Evolutionary conservation across 495 filamentous ascomycete species (phyloP).

Genomic region (Penicillium arizonense): DNA sequence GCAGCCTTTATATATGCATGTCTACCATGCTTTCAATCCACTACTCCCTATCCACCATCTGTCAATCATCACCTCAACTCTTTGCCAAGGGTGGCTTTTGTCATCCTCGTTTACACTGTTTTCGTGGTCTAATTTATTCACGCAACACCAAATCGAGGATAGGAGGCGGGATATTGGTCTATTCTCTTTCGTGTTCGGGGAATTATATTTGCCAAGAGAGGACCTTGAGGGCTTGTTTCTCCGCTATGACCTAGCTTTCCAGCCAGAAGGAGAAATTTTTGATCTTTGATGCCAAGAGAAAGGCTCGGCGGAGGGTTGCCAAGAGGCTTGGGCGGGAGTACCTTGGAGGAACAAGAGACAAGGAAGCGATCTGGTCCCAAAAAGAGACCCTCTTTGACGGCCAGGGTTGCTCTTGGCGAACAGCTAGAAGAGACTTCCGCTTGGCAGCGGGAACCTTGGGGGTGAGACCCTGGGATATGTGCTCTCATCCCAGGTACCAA

Average conservation of each 20-base stretch:
- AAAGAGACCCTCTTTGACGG: background rate
- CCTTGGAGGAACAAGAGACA: slow-evolving; percentile 15
- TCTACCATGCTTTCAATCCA: background rate
- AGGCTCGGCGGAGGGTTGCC: slow-evolving; percentile 16
- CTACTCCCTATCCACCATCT: too few species aligned
- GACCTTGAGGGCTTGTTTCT: slow-evolving; percentile 14
- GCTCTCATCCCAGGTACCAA: background rate
- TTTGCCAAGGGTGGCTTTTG: slow-evolving; percentile 1
- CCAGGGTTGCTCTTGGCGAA: slow-evolving; percentile 10
- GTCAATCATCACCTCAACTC: background rate
- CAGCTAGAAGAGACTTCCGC: slow-evolving; percentile 1
- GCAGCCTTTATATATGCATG: background rate
- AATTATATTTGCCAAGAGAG: slow-evolving; percentile 7
- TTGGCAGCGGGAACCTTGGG: slow-evolving; percentile 16
- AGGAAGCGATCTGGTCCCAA: background rate
- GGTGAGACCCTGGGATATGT: background rate
- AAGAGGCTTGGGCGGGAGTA: slow-evolving; percentile 20
- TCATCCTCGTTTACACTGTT: background rate
- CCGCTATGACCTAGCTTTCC: background rate
- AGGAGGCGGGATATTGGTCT: background rate
- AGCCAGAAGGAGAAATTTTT: background rate
- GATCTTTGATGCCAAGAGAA: slow-evolving; percentile 14
- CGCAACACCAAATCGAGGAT: background rate
- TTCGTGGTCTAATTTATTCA: background rate
- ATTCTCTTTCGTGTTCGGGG: background rate